phyloP scores from a whole-genome alignment of 352 stramenopile genomes.

The Globisporangium mamillatum region DNA sequence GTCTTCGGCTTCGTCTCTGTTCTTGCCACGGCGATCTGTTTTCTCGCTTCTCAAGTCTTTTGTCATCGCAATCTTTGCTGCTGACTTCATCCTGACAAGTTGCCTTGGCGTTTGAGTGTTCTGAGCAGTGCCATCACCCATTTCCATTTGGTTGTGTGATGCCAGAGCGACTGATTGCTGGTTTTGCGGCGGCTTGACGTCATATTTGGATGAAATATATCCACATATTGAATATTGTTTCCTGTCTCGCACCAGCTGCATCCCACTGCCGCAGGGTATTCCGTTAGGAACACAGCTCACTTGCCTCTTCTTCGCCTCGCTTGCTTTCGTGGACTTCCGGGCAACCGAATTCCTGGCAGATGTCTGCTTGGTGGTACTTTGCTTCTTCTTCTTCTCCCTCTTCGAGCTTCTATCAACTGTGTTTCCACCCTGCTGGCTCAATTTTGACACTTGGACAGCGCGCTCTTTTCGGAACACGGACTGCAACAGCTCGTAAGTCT shows the following conservation, averaged over 20 bases:
- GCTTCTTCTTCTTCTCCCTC: background rate
- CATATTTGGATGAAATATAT: slow-evolving; percentile 11
- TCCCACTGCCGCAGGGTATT: slow-evolving; percentile 30
- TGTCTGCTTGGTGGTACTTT: background rate
- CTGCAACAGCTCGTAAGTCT: slow-evolving; percentile 49
- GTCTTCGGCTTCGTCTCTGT: slow-evolving; percentile 10
- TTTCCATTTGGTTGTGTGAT: background rate
- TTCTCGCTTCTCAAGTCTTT: background rate
- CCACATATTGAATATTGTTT: slow-evolving; percentile 18
- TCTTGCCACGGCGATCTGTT: background rate
- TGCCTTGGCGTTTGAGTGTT: background rate
- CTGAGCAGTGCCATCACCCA: background rate
- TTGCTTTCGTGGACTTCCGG: slow-evolving; percentile 8
- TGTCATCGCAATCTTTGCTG: background rate
- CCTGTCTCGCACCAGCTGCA: slow-evolving; percentile 36
- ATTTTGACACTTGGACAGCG: background rate
- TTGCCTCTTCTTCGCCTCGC: background rate
- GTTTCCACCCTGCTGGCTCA: slow-evolving; percentile 1
- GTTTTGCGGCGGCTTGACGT: background rate
- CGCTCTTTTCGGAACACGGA: slow-evolving; percentile 26
- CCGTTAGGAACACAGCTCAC: background rate
- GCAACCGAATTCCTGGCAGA: slow-evolving; percentile 8
- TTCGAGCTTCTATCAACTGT: background rate
- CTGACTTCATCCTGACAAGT: background rate
- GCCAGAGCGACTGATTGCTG: background rate